Evolutionary conservation across 2,329 filamentous ascomycete species (phyloP), one percentile per base, ranked within the genome.

Genomic region (Paradendryphiella salina): DNA sequence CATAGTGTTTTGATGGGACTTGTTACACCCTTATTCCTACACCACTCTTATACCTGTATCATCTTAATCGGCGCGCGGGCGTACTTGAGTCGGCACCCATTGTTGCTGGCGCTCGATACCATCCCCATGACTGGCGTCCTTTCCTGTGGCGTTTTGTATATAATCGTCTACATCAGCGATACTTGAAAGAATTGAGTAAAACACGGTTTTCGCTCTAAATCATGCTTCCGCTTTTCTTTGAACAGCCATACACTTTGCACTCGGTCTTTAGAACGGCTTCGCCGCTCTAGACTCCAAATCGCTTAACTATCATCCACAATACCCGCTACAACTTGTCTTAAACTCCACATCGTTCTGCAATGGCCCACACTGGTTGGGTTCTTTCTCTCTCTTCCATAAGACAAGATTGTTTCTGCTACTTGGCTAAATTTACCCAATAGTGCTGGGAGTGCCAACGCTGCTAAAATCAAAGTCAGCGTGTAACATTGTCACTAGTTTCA

Each of bases 101-200:
- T 20, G 23, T 42, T 48, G 49, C 46, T 52, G 37, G 37, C 49
- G 44, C 49, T 52, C 38, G 44, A 43, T 52, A 48, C 49, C 44
- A 42, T 48, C 28, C 32, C 33, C 33, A 42, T 48, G 43, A 42
- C 37, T 42, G 33, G 49, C 37, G 32, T 52, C 38, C 33, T 37
- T 47, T 47, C 20, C 33, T 23, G 39, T 48, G 18, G 44, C 38
- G 38, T 32, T 34, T 32, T 47, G 32, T 52, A 48, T 23, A 52
- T 43, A 32, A 42, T 42, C 26, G 33, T 32, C 39, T 33, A 42
- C 17, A 42, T 21, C 33, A 33, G 29, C 29, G 29, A 33, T 29
- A 17, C 23, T 26, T 21, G 17, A 35, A 41, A 42, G 32, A 47
- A 41, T 34, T 20, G 36, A 35, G 37, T 42, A 26, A 34, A 41